Evolutionary conservation across 345 rosid genomes (phyloP).

Genomic region (Acer negundo): DNA sequence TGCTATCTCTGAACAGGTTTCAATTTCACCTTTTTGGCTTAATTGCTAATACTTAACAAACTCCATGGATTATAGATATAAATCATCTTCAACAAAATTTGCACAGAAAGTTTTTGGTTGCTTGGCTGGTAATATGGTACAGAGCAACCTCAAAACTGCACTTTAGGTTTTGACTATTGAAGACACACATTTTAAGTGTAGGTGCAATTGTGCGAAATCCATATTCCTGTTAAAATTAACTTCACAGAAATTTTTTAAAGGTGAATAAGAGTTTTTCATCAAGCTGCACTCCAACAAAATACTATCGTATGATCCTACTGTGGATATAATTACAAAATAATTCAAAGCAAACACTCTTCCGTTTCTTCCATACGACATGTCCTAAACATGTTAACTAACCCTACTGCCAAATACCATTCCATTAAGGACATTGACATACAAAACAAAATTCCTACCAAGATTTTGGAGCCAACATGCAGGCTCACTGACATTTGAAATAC

Average conservation of each 20-base stretch:
- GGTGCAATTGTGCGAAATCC: background rate
- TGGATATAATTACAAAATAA: background rate
- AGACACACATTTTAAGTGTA: background rate
- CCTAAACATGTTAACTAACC: background rate
- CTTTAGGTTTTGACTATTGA: no score
- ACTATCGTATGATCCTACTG: background rate
- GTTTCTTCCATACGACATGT: background rate
- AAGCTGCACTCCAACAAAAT: background rate
- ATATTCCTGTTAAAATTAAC: background rate
- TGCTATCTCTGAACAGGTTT: no score
- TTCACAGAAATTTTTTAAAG: background rate
- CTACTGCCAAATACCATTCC: background rate
- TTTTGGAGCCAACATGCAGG: constrained; percentile 8
- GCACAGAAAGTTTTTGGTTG: no score
- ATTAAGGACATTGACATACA: no score
- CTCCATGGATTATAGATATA: no score
- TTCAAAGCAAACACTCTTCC: background rate
- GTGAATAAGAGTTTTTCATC: background rate
- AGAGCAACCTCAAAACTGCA: no score
- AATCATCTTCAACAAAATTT: no score
- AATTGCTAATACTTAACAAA: no score
- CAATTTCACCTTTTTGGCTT: no score
- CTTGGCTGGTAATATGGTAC: no score
- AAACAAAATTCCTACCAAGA: constrained; percentile 2
- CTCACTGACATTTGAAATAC: constrained; percentile 8